Conservation (phyloP, 2,329 filamentous ascomycete species). For the Venturia aucupariae region DNA sequence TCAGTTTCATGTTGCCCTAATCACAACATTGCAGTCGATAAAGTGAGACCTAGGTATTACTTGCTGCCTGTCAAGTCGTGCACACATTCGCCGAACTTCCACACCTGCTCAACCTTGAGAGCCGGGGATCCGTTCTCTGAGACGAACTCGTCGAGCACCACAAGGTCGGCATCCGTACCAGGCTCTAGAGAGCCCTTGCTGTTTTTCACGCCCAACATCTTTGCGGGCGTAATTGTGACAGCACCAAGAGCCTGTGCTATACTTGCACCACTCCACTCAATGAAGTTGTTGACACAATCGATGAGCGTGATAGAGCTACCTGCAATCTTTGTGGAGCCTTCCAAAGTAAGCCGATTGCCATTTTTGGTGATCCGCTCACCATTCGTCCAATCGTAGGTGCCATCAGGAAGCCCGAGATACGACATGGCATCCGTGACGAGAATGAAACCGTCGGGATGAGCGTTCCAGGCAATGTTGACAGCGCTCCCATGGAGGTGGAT, state of each 20-base stretch:
- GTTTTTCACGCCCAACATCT: constrained; percentile 60
- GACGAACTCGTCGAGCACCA: constrained; percentile 53
- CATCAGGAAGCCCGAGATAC: constrained; percentile 73
- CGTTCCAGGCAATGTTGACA: constrained; percentile 80
- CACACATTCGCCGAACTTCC: constrained; percentile 63
- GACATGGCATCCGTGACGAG: constrained; percentile 85
- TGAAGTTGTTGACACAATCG: constrained; percentile 74
- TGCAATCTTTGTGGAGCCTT: constrained; percentile 47
- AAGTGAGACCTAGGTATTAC: neutral
- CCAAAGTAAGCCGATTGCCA: constrained; percentile 62
- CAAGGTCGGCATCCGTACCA: constrained; percentile 46
- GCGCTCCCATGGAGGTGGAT: constrained; percentile 84
- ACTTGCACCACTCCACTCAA: constrained; percentile 60
- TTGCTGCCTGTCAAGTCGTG: neutral
- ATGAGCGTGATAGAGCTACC: constrained; percentile 61
- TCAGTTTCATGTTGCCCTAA: neutral
- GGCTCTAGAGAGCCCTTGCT: constrained; percentile 51
- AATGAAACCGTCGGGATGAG: constrained; percentile 75
- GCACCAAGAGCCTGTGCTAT: constrained; percentile 61
- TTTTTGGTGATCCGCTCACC: constrained; percentile 56
- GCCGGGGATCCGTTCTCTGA: constrained; percentile 35
- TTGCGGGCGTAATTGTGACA: constrained; percentile 68
- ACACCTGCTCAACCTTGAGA: constrained; percentile 63
- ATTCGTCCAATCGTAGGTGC: constrained; percentile 79
- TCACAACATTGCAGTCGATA: neutral